Percentiles rank a stretch among this genome's conserved stretches.
These are phyloP conservation scores for Alternaria hordeiaustralica DNA, from an alignment of 2,329 filamentous ascomycete genomes.

Conservation along the genomic window DNA sequence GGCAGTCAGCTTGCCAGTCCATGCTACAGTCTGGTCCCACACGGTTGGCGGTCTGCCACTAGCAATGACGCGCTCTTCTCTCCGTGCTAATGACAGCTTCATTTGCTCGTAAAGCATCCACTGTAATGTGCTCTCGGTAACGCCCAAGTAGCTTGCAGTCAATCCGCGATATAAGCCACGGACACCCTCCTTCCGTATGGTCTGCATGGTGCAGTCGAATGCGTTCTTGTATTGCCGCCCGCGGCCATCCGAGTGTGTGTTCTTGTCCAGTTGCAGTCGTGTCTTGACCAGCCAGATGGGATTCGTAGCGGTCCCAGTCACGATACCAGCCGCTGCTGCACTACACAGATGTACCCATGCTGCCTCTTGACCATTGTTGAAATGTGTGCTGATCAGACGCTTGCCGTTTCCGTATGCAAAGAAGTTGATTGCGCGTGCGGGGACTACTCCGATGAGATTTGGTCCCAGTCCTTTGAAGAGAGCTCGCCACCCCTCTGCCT, in stretches of 20 bases:
- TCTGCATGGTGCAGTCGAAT: slow-evolving; percentile 84
- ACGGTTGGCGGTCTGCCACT: slow-evolving; percentile 67
- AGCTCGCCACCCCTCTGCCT: slow-evolving; percentile 80
- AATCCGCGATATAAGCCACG: slow-evolving; percentile 86
- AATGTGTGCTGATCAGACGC: slow-evolving; percentile 74
- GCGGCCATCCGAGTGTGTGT: slow-evolving; percentile 66
- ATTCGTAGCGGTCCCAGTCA: slow-evolving; percentile 90
- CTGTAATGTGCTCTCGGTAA: slow-evolving; percentile 87
- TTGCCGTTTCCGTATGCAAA: slow-evolving; percentile 94
- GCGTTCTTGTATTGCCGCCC: slow-evolving; percentile 83
- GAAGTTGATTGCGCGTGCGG: slow-evolving; percentile 90
- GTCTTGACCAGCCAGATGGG: slow-evolving; percentile 98
- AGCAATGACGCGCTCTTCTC: slow-evolving; percentile 64
- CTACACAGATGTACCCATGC: slow-evolving; percentile 80
- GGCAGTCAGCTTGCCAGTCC: slow-evolving; percentile 78
- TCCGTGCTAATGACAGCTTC: slow-evolving; percentile 73
- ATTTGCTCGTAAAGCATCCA: slow-evolving; percentile 95
- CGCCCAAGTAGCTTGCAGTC: slow-evolving; percentile 89
- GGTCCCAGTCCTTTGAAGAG: slow-evolving; percentile 93
- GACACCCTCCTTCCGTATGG: slow-evolving; percentile 79
- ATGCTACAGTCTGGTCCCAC: slow-evolving; percentile 78
- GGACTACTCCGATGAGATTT: slow-evolving; percentile 87
- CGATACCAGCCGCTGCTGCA: slow-evolving; percentile 78
- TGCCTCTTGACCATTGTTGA: slow-evolving; percentile 73
- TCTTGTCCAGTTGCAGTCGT: slow-evolving; percentile 88